Conservation (phyloP, 306 rosid species). For the Delonix regia region DNA sequence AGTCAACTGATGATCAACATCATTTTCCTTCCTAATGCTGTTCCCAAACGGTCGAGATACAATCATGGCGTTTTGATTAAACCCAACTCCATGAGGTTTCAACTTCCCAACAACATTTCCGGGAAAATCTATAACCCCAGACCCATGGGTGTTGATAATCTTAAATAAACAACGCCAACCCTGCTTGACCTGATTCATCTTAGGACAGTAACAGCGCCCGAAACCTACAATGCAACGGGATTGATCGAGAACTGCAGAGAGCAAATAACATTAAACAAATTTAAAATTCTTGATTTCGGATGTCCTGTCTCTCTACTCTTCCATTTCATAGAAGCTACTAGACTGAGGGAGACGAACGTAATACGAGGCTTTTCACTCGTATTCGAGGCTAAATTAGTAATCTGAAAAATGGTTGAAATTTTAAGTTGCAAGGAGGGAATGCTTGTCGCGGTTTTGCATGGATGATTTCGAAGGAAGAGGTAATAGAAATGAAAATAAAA, state of each 20-base stretch:
- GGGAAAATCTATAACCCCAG: slow-evolving; percentile 26
- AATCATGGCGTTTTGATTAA: background rate
- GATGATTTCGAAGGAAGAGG: no score
- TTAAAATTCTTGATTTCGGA: background rate
- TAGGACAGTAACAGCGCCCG: background rate
- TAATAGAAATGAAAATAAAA: no score
- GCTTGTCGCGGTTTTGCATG: no score
- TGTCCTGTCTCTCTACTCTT: background rate
- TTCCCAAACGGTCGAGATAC: slow-evolving; percentile 51
- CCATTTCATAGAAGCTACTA: background rate
- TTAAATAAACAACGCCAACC: slow-evolving; percentile 33
- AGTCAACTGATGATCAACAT: slow-evolving; percentile 38
- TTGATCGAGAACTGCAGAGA: background rate
- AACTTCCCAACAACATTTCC: slow-evolving; percentile 22
- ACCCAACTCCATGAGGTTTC: background rate
- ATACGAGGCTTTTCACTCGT: background rate
- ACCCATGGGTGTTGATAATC: background rate
- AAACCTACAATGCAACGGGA: background rate
- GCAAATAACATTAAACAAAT: background rate
- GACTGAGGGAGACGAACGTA: background rate
- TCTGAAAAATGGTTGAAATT: no score
- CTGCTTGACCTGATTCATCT: slow-evolving; percentile 44
- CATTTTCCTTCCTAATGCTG: slow-evolving; percentile 22
- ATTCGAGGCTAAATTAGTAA: no score
- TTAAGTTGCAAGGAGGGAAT: no score